Base-by-base conservation (phyloP, 2,329 filamentous ascomycete species). In the Aureobasidium uvarum region DNA sequence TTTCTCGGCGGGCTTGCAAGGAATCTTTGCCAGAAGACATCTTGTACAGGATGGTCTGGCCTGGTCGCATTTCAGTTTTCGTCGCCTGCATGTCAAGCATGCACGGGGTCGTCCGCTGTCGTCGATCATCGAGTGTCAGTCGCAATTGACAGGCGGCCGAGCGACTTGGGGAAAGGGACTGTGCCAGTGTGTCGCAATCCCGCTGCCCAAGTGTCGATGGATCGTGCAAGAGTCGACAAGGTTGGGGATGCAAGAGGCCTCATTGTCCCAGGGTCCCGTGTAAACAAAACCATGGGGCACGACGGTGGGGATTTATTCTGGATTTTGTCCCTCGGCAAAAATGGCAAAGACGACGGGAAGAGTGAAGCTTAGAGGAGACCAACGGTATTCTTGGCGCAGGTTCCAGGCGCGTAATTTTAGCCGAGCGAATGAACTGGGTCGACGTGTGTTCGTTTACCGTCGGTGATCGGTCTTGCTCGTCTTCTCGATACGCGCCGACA, bases 21-120 rank as follows among this genome's bases (percentile, higher is more conserved):
- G 3, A 14, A 36, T 38, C 10, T 38, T 38, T 38, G 56, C 56
- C 10, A 48, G 4, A 5, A 38, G 11, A 25, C 56, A 60, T 58
- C 33, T 31, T 43, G 54, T 25, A 18, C 54, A 58, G 13, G 54
- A 28, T 16, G 54, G 54, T 31, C 16, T 58, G 7, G 14, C 20
- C 5, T 31, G 25, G 38, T 58, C 54, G 38, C 54, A 58, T 20
- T 45, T 58, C 23, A 58, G 13, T 20, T 25, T 58, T 23, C 54
- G 54, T 58, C 25, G 54, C 38, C 33, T 58, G 54, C 54, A 58
- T n/a, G 36, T 58, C 23, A n/a, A 45, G 38, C 54, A 58, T 45
- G 54, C 54, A 31, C 38, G 52, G 18, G 52, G 36, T 20, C 50
- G 50, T 33, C 33, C 33, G 16, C 28, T 18, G 3, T 18, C 25